phyloP scores from a whole-genome alignment of 2,329 filamentous ascomycete species.

The Sporothrix euskadiensis region DNA sequence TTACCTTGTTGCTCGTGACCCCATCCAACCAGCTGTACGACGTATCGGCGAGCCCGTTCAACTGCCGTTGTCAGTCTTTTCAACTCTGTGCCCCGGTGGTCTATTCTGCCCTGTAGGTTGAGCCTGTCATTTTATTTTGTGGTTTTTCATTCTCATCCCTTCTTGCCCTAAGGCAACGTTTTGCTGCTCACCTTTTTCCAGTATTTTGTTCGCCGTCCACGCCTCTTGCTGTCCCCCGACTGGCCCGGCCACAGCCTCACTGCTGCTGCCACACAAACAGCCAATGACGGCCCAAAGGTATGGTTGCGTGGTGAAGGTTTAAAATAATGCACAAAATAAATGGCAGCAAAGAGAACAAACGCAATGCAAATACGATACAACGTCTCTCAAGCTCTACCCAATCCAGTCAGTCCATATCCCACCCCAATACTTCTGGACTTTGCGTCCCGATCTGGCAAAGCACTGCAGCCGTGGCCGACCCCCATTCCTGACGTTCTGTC shows the following conservation, averaged over 20 bases:
- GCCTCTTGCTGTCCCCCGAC: neutral
- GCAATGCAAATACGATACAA: neutral
- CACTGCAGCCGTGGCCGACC: neutral
- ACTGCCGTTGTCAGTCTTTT: neutral
- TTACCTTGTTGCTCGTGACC: slow-evolving; percentile 4
- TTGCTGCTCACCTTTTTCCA: slow-evolving; percentile 5
- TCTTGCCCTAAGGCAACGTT: neutral
- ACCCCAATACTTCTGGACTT: neutral
- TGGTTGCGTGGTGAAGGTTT: neutral
- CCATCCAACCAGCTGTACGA: neutral
- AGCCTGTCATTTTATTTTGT: neutral
- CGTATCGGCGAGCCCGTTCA: slow-evolving; percentile 13
- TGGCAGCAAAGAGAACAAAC: neutral
- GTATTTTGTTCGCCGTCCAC: neutral
- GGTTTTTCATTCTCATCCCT: neutral
- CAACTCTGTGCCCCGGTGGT: neutral
- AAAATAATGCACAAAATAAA: neutral
- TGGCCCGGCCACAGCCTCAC: slow-evolving; percentile 22
- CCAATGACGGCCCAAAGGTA: slow-evolving; percentile 14
- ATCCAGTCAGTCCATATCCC: neutral
- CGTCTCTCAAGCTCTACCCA: neutral
- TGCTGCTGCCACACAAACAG: neutral
- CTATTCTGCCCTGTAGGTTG: neutral
- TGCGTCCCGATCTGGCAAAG: slow-evolving; percentile 6
- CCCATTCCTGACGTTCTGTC: neutral